These are phyloP conservation scores for Ustilago tritici DNA, from an alignment of 1,284 basidiomycete genomes.

Conservation along the genomic window DNA sequence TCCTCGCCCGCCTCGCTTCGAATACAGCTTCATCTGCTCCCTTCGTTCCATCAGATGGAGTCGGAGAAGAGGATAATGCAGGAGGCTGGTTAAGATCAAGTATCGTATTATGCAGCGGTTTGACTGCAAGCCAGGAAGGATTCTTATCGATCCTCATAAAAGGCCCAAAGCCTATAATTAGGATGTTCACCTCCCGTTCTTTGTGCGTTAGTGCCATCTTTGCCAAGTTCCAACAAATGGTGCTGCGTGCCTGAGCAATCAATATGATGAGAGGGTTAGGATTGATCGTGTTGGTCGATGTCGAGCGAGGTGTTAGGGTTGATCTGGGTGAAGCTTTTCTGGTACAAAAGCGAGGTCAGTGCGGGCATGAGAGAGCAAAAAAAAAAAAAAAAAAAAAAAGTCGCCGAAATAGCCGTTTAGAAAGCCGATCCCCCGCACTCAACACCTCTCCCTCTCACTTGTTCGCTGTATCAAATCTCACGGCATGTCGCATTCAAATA, in stretches of 20 bases:
- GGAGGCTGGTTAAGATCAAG: constrained; percentile 20
- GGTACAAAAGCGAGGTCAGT: neutral
- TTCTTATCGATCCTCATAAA: constrained; percentile 40
- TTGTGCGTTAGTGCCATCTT: constrained; percentile 18
- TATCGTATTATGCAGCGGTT: constrained; percentile 27
- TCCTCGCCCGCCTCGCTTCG: constrained; percentile 3
- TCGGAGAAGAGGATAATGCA: neutral
- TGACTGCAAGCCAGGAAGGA: constrained; percentile 53
- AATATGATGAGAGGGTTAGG: neutral
- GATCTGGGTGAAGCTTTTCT: neutral
- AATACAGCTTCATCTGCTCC: neutral
- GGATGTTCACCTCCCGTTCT: constrained; percentile 25
- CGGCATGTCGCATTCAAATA: neutral
- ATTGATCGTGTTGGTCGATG: neutral
- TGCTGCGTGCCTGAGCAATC: too few relatives aligned
- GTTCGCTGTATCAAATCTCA: too few relatives aligned
- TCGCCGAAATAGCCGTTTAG: constrained; percentile 1
- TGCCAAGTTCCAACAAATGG: neutral
- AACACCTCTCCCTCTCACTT: neutral
- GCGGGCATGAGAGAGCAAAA: neutral
- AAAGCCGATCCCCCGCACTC: neutral
- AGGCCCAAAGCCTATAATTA: constrained; percentile 53
- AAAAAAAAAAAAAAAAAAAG: neutral
- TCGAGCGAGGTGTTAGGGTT: constrained; percentile 1
- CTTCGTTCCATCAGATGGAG: neutral